phyloP scores from a whole-genome alignment of 2,329 filamentous ascomycete species.

The Helminthosporium solani region DNA sequence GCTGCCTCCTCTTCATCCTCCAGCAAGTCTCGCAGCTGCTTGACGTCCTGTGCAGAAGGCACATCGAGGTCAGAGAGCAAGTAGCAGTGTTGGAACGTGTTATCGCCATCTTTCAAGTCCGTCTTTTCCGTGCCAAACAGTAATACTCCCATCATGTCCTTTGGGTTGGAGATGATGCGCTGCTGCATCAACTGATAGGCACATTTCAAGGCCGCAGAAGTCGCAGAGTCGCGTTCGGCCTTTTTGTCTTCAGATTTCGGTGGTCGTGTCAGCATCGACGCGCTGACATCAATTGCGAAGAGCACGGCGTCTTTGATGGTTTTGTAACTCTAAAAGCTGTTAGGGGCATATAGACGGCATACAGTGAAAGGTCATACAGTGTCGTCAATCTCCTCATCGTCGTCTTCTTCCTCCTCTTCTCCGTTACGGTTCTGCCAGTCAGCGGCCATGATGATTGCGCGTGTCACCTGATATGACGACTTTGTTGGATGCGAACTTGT shows the following conservation, averaged over 20 bases:
- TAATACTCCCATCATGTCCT: constrained; percentile 94
- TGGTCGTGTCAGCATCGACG: constrained; percentile 76
- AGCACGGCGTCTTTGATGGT: constrained; percentile 96
- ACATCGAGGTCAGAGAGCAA: constrained; percentile 85
- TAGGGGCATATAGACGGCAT: too few species aligned
- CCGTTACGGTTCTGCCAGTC: constrained; percentile 31
- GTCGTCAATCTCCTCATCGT: constrained; percentile 70
- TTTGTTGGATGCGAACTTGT: not conserved
- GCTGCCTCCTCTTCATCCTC: constrained; percentile 74
- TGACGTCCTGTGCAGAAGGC: constrained; percentile 84
- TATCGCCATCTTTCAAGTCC: constrained; percentile 47
- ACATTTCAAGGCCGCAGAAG: constrained; percentile 85
- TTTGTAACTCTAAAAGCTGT: constrained; percentile 67
- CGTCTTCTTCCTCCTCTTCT: constrained; percentile 68
- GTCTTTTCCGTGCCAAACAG: constrained; percentile 88
- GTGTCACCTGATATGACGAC: not conserved
- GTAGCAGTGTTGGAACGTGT: constrained; percentile 85
- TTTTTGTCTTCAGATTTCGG: constrained; percentile 66
- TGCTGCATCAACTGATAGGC: constrained; percentile 96
- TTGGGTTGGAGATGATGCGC: constrained; percentile 94
- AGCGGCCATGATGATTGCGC: constrained; percentile 25
- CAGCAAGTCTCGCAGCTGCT: constrained; percentile 70
- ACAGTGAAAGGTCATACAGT: constrained; percentile 44
- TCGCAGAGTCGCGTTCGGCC: constrained; percentile 72
- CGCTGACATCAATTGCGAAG: constrained; percentile 88